Base-by-base conservation (phyloP, 164 flowering plant genomes). In the grape (Vitis vinifera) region DNA sequence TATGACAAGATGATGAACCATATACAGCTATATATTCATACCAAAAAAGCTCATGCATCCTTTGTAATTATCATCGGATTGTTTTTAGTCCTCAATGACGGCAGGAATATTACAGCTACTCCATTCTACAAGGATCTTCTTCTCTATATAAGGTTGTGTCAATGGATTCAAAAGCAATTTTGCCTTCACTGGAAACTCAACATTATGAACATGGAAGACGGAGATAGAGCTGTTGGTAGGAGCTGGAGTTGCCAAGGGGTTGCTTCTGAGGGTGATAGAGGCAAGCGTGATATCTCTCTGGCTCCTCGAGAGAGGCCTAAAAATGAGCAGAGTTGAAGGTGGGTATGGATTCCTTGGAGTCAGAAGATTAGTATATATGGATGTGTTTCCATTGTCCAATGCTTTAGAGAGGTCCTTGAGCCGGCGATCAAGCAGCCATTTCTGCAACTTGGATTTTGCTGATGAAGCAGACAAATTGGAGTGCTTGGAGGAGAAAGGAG, bases 351-450 rank as follows among this genome's bases (percentile, higher is more conserved):
- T 49, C 71, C 70, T 11, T 65, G 67, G 69, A n/a, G 10, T 12
- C 55, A 29, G 19, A 59, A 62, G 4, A 68, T 16, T 52, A 59
- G 70, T 11, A 17, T 17, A 17, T 17, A 62, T 56, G 30, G 59
- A 37, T 3, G 65, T 66, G 8, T 66, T 56, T 30, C 77, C 71
- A 23, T 30, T 65, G 70, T 48, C 66, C 73, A 1, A 52, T 72
- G 4, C 53, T 1, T 23, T 23, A 23, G 27, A 27, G 8, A 68
- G 70, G 16, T 62, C 80, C 1, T 14, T 30, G 31, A 87, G 91
- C 66, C 65, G 73, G 52, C 37, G 27, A 23, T 23, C 86, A 6
- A 83, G 91, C 71, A 82, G 84, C 73, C 91, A 87, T 58, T 85
- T 77, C 69, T 87, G 89, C 59, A 84, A 87, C 55, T 66, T 86